Evolutionary conservation across 371 early-diverging fungal species (phyloP).

Genomic region (Actinomucor elegans): DNA sequence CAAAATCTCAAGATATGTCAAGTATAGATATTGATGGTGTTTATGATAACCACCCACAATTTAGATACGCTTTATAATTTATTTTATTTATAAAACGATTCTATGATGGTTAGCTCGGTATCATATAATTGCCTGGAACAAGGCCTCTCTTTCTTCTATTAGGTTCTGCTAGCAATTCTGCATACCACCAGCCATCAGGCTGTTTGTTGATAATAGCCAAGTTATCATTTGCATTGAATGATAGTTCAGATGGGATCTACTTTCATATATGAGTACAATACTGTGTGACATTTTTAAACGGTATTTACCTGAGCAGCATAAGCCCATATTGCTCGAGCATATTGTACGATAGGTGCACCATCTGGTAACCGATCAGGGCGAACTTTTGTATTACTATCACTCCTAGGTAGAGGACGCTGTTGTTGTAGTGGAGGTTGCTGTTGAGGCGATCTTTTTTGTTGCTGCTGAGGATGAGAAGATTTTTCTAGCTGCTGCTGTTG

Average conservation of each 20-base stretch:
- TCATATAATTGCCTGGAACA: conserved; percentile 35
- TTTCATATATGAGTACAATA: background rate
- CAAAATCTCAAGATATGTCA: conserved; percentile 11
- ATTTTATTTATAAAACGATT: background rate
- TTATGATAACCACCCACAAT: conserved; percentile 24
- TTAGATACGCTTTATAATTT: conserved; percentile 24
- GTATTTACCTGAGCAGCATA: conserved; percentile 24
- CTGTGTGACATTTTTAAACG: background rate
- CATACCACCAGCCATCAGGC: conserved; percentile 41
- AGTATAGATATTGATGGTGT: conserved; percentile 12
- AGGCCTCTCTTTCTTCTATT: conserved; percentile 24
- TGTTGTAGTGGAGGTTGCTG: conserved; percentile 4
- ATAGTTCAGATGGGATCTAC: conserved; percentile 26
- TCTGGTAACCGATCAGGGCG: conserved; percentile 12
- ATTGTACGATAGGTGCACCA: conserved; percentile 12
- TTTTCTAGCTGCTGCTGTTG: background rate
- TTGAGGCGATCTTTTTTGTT: background rate
- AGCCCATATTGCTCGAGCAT: conserved; percentile 20
- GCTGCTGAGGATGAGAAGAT: background rate
- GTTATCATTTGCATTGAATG: conserved; percentile 24
- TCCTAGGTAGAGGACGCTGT: conserved; percentile 2
- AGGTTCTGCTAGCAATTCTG: conserved; percentile 23
- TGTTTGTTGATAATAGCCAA: conserved; percentile 31
- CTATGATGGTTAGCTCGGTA: conserved; percentile 11
- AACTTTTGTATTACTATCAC: background rate